Evolutionary conservation across 768 basidiomycete genomes (phyloP), one percentile per base, ranked within the genome.

Genomic region (Naganishia vishniacii): DNA sequence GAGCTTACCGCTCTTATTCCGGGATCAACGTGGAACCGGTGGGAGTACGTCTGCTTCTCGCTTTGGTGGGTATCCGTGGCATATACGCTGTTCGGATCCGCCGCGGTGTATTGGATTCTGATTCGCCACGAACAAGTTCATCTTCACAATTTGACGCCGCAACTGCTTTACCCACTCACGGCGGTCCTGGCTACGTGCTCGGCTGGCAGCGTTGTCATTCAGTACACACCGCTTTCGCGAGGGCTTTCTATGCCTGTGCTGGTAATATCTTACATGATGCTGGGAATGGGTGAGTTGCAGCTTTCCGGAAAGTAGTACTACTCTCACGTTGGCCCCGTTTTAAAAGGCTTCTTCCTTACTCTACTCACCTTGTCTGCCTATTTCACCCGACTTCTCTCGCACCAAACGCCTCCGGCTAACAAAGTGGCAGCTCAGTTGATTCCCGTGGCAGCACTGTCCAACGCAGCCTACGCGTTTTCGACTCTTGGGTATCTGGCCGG

Each of bases 241-340:
- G 28, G 41, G 16, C 34, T 69, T 15, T 40, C 56, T 4, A 46
- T 61, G 48, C 61, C 62, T 11, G 62, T 69, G 6, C n/a, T 66
- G 12, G 63, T 69, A 18, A 61, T 66, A 11, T 64, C 53, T 13
- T 66, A 64, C 37, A 41, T 69, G 9, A 56, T 69, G 23, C 62
- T 66, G 9, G 65, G 68, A 20, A 58, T 66, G 48, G 68, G 68
- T 69, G 48, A 64, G n/a, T n/a, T n/a, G 65, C 34, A 4, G n/a
- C 4, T 23, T 15, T 23, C 26, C 56, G 37, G 28, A n/a, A 2
- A 3, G 4, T 28, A 31, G 29, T 32, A 25, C 34, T 32, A 2
- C 6, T n/a, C 15, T 48, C 61, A 8, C 28, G 8, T 3, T 25
- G 48, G 16, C n/a, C 31, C 23, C 26, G 7, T 13, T 25, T 56